These are phyloP conservation scores for Paraphoma chrysanthemicola DNA, from an alignment of 2,329 filamentous ascomycete species.

Conservation along the genomic window DNA sequence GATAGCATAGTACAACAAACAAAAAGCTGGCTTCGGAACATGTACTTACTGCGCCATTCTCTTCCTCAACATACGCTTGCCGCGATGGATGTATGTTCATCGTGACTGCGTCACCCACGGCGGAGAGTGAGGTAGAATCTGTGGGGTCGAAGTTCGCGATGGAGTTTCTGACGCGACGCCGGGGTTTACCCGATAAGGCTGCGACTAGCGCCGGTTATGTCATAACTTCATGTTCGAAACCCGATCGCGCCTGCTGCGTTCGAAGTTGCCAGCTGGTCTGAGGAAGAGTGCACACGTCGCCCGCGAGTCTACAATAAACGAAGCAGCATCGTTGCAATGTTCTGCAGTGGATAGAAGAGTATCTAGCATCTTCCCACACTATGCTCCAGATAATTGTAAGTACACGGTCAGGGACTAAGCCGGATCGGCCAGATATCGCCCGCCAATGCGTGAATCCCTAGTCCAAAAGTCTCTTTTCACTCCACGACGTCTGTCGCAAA, in stretches of 20 bases:
- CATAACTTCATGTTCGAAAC: conserved; percentile 26
- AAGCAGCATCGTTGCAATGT: not conserved
- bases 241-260: conserved; percentile 14
- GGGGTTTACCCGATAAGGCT: conserved; percentile 38
- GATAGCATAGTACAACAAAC: no score
- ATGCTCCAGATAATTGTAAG: conserved; percentile 33
- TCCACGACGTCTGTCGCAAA: conserved; percentile 26
- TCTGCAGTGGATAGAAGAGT: not conserved
- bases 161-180: conserved; percentile 24
- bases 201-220: conserved; percentile 34
- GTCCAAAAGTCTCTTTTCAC: conserved; percentile 35
- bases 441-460: conserved; percentile 37
- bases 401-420: conserved; percentile 29
- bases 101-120: conserved; percentile 22
- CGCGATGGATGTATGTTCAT: conserved; percentile 82
- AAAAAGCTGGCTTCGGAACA: not conserved
- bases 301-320: conserved; percentile 1
- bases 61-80: conserved; percentile 93
- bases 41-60: conserved; percentile 67
- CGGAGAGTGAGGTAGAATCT: conserved; percentile 17
- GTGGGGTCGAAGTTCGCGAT: conserved; percentile 21
- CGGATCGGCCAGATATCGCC: conserved; percentile 38
- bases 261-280: conserved; percentile 8
- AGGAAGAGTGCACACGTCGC: conserved; percentile 16
- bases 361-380: not conserved